Evolutionary conservation across 371 early-diverging fungal genomes (phyloP), one percentile per base, ranked within the genome.

Genomic region (Mortierella sp.): DNA sequence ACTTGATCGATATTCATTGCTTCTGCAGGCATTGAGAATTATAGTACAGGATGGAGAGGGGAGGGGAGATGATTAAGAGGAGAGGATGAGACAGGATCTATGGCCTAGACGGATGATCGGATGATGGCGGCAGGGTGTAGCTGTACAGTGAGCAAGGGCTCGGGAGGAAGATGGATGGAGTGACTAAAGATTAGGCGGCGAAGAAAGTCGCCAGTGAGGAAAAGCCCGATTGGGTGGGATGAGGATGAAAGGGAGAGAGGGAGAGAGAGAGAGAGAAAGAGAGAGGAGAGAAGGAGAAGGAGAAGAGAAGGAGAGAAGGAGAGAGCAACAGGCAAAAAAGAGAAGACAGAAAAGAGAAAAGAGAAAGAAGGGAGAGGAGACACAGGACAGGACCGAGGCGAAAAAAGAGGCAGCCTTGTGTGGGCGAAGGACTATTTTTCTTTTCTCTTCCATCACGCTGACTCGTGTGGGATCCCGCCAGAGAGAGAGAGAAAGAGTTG

Each of bases 1-100:
- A 68, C 64, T 51, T 68, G 70, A 65, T 72, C 72, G 6, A 72
- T 57, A 63, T 79, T 70, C 79, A 79, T 79, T 16, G 79, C 73
- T 70, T 79, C 79, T 62, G 79, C 79, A 23, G 79, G 79, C 79
- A 79, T 79, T 60, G 21, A 66, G 59, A 19, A 23, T 58, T 23
- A 53, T 59, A 48, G 15, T 62, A 62, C 61, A 66, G 12, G 46
- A 55, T 47, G 46, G 55, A 56, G 62, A 53, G 26, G 37, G n/a
- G 15, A 44, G 53, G n/a, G 55, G 21, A 37, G 44, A 45, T 37
- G 37, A 37, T 37, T 37, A 37, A 9, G 37, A 5, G 37, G 3
- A 37, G 21, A 25, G 25, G 25, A n/a, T n/a, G 45, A 47, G 6
- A 21, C 21, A 3, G 14, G 23, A 16, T 60, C n/a, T 15, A 7